Conservation (phyloP, 306 rosid species). For the Vicia faba region DNA sequence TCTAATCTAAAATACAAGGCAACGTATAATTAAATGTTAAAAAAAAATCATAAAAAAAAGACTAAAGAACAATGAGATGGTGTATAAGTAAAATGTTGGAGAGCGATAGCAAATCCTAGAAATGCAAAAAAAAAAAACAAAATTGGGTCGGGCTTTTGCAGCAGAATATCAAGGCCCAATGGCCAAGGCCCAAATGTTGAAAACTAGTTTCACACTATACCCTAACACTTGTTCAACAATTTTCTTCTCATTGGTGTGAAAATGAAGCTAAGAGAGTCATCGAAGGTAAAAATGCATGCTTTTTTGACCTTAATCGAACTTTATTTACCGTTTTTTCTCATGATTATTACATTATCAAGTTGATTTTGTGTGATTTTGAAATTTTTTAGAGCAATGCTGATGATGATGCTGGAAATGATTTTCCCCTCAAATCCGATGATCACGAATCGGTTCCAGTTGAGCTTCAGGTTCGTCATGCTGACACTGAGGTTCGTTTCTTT, state of each 20-base stretch:
- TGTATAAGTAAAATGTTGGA: neutral
- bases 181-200: neutral
- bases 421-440: neutral
- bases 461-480: slow-evolving; percentile 1
- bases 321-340: neutral
- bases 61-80: too few relatives aligned
- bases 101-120: neutral
- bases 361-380: neutral
- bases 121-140: neutral
- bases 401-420: slow-evolving; percentile 6
- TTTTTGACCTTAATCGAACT: neutral
- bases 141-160: neutral
- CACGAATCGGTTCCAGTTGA: neutral
- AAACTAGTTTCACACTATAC: neutral
- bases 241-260: neutral
- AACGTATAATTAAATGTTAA: too few relatives aligned
- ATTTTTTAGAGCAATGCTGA: slow-evolving; percentile 16
- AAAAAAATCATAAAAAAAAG: too few relatives aligned
- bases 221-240: neutral
- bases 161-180: neutral
- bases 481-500: neutral
- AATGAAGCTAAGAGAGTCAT: slow-evolving; percentile 27
- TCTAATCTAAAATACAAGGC: too few relatives aligned
- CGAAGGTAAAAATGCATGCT: neutral
- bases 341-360: neutral